Base-by-base conservation (phyloP, 352 stramenopile genomes). In the Globisporangium paroecandrum region DNA sequence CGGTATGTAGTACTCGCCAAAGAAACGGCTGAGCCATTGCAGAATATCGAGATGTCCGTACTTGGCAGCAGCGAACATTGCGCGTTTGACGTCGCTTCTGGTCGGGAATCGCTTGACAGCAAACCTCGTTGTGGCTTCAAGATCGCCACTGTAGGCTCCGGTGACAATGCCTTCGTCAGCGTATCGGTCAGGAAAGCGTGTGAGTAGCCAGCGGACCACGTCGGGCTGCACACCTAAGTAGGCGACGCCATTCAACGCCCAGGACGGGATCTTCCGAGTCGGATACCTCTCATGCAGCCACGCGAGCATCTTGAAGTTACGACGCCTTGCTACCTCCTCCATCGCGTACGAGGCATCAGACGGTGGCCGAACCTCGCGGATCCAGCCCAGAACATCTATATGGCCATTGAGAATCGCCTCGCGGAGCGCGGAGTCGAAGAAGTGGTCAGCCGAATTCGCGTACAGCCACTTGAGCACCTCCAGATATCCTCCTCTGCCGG, bases 271-370 rank as follows among this genome's bases (percentile, higher is more conserved):
- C 4, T 47, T 20, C 13, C 15, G 15, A 5, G 13, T n/a, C 4
- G 53, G 25, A 20, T 58, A 22, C 25, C 15, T 58, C 25, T 60
- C 55, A 9, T 60, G 55, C 27, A 60, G 55, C 29, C 55, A 46
- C 55, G 6, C 27, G 27, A 60, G 55, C 18, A 3, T n/a, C 12
- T 60, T 18, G 18, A 60, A 32, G 25, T 24, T 2, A 7, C n/a
- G 22, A 2, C 2, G 15, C 9, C 25, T 43, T 0, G 20, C 29
- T 12, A 60, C 27, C 1, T 20, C 27, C 3, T 18, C 9, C 18
- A 60, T 27, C 1, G 18, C 29, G 3, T 24, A 15, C 27, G 36
- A 32, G 18, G 22, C 55, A 18, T 60, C 18, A 1, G 4, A 18
- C 12, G 13, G 18, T 1, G 27, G 24, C 3, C 27, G 27, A 8